phyloP scores from a whole-genome alignment of 441 rosid genomes.

The Aleurites moluccanus region DNA sequence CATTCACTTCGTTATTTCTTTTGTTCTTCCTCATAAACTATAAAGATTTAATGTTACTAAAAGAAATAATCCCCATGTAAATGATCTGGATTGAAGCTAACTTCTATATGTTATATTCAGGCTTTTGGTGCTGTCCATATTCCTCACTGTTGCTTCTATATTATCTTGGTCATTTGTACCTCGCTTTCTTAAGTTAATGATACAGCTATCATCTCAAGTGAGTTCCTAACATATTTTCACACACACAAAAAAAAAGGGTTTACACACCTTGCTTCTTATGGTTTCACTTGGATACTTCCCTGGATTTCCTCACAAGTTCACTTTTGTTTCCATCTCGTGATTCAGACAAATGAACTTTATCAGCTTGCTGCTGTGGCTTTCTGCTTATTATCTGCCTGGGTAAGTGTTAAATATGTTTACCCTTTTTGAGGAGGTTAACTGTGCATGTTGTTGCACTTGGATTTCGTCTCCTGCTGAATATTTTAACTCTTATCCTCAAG shows the following conservation, averaged over 20 bases:
- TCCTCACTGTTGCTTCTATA: conserved; percentile 69
- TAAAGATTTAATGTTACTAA: neutral
- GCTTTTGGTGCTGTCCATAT: conserved; percentile 71
- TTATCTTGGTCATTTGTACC: conserved; percentile 96
- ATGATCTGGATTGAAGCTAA: conserved; percentile 18
- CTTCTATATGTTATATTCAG: conserved; percentile 40
- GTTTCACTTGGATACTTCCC: conserved; percentile 4
- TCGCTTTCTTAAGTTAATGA: conserved; percentile 91
- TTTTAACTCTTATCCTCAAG: neutral
- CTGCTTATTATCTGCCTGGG: conserved; percentile 99
- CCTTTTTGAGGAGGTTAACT: conserved; percentile 1
- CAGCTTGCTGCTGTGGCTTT: conserved; percentile 98
- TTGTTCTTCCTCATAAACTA: neutral
- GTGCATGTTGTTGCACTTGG: neutral
- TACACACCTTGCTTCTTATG: conserved; percentile 6
- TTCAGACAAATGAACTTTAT: conserved; percentile 95
- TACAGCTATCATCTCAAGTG: conserved; percentile 94
- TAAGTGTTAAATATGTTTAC: conserved; percentile 38
- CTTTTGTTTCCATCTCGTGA: conserved; percentile 18
- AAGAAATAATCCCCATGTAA: conserved; percentile 6
- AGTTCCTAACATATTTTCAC: conserved; percentile 28
- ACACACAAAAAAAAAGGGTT: neutral
- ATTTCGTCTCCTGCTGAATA: conserved; percentile 16
- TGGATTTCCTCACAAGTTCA: conserved; percentile 15
- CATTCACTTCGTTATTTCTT: neutral